These are phyloP conservation scores for Talaromyces sp. DNA, from an alignment of 2,329 filamentous ascomycete genomes.

Conservation along the genomic window DNA sequence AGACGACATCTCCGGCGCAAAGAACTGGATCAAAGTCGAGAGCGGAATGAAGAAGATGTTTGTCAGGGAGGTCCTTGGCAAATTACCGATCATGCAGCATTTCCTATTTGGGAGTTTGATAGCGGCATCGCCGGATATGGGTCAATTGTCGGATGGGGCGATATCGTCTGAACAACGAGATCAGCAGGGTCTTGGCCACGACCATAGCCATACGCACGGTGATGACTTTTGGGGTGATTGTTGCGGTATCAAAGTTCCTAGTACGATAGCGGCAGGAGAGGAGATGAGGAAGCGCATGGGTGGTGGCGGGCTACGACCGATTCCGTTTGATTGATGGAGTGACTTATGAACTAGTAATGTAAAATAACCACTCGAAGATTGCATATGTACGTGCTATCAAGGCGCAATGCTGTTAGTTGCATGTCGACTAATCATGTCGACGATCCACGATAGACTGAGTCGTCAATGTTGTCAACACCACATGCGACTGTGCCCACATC, in stretches of 20 bases:
- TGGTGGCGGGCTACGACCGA: slow-evolving; percentile 60
- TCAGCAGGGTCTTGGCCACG: slow-evolving; percentile 62
- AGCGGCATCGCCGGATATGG: slow-evolving; percentile 76
- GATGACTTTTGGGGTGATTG: slow-evolving; percentile 79
- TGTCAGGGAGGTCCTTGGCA: slow-evolving; percentile 82
- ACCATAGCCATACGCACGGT: slow-evolving; percentile 62
- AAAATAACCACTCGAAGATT: background rate
- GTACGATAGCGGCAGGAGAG: slow-evolving; percentile 82
- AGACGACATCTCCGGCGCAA: slow-evolving; percentile 89
- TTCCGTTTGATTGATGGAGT: slow-evolving; percentile 43
- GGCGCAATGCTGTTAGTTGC: background rate
- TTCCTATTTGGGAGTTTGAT: slow-evolving; percentile 89
- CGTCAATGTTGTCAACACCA: background rate
- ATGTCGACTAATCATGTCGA: background rate
- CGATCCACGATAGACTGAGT: background rate
- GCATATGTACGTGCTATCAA: background rate
- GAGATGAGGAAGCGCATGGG: slow-evolving; percentile 75
- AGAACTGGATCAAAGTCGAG: slow-evolving; percentile 88
- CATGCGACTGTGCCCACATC: background rate
- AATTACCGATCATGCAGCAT: slow-evolving; percentile 97
- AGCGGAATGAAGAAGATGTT: slow-evolving; percentile 97
- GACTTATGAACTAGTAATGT: background rate
- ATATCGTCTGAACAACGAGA: slow-evolving; percentile 48
- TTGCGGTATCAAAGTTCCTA: slow-evolving; percentile 96
- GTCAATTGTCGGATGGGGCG: slow-evolving; percentile 41